phyloP scores from a whole-genome alignment of 2,329 filamentous ascomycete species.

The Dissoconium aciculare region DNA sequence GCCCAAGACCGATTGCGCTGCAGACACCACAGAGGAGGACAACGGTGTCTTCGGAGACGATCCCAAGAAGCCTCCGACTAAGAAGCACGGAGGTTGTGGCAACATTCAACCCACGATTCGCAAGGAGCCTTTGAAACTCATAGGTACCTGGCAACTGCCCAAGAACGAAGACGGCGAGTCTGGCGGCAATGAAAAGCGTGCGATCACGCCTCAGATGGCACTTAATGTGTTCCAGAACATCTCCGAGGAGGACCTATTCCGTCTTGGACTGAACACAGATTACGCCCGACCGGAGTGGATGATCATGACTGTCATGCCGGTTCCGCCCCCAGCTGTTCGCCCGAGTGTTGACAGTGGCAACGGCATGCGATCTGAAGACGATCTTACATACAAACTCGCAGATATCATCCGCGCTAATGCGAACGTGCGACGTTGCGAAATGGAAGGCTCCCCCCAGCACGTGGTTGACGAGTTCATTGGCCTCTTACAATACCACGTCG shows the following conservation, averaged over 20 bases:
- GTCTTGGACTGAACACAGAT: constrained; percentile 85
- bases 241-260: constrained; percentile 60
- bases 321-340: constrained; percentile 86
- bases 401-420: constrained; percentile 97
- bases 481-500: constrained; percentile 90
- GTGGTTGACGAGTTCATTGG: constrained; percentile 83
- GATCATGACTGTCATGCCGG: constrained; percentile 85
- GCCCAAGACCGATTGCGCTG: constrained; percentile 61
- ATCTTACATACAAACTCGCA: constrained; percentile 97
- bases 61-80: constrained; percentile 38
- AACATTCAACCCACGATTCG: constrained; percentile 80
- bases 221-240: constrained; percentile 79
- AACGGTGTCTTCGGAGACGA: constrained; percentile 43
- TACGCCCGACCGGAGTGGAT: constrained; percentile 98
- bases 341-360: constrained; percentile 92
- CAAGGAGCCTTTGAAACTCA: constrained; percentile 71
- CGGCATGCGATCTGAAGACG: constrained; percentile 89
- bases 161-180: constrained; percentile 55
- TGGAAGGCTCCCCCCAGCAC: constrained; percentile 82
- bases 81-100: constrained; percentile 75
- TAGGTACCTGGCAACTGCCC: constrained; percentile 54
- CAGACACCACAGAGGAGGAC: constrained; percentile 49
- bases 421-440: constrained; percentile 80
- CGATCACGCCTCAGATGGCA: constrained; percentile 70
- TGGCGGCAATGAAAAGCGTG: constrained; percentile 61